Conservation (phyloP, 768 basidiomycete species). For the Leucocoprinus birnbaumii region DNA sequence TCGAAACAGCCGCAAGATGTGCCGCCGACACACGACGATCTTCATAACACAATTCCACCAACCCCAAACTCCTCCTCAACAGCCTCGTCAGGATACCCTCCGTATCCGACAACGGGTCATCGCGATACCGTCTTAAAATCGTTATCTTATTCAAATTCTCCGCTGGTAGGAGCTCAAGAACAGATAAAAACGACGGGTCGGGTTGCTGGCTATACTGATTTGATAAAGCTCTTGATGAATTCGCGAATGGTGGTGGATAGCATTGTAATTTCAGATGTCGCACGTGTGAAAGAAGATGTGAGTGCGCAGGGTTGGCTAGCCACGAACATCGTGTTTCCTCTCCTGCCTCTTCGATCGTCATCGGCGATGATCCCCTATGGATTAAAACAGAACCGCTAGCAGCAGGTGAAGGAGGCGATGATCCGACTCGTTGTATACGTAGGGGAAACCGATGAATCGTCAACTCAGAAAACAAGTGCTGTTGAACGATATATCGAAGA, state of each 20-base stretch:
- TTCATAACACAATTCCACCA: neutral
- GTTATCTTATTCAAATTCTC: slow-evolving; percentile 5
- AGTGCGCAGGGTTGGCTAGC: slow-evolving; percentile 1
- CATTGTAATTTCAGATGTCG: slow-evolving; percentile 7
- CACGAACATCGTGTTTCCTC: slow-evolving; percentile 2
- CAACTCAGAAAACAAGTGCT: slow-evolving; percentile 6
- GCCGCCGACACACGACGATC: slow-evolving; percentile 1
- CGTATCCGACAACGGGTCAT: slow-evolving; percentile 9
- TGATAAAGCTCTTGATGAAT: neutral
- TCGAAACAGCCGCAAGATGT: neutral
- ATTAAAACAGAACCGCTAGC: neutral
- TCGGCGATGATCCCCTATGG: too few species aligned
- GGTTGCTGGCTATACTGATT: neutral
- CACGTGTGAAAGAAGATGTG: slow-evolving; percentile 7
- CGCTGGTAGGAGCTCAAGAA: neutral
- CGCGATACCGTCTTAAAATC: slow-evolving; percentile 5
- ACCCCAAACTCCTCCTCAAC: neutral
- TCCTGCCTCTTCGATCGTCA: too few species aligned
- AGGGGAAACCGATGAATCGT: slow-evolving; percentile 2
- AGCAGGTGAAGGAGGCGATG: neutral
- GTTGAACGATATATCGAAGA: slow-evolving; percentile 8
- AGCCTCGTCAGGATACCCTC: neutral
- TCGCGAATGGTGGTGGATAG: neutral
- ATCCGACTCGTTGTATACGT: neutral
- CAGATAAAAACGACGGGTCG: slow-evolving; percentile 3